Evolutionary conservation across 176 grass and related monocot genomes (phyloP).

Genomic region (Elymus sibiricus): DNA sequence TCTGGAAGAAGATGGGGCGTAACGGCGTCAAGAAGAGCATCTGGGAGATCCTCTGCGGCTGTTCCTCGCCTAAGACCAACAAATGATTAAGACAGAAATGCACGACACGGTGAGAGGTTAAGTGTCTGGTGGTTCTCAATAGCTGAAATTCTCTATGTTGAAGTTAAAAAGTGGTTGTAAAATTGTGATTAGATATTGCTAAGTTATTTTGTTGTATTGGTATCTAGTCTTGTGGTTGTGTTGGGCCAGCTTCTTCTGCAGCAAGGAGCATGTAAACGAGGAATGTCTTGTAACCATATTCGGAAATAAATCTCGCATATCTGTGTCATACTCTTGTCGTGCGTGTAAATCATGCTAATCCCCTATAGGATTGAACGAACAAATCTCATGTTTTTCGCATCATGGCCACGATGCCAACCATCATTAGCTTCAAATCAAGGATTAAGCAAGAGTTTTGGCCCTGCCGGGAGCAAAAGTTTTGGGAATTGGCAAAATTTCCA

Average conservation of each 20-base stretch:
- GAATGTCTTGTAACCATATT: not conserved
- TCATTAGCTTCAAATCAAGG: not conserved
- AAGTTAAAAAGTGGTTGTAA: not conserved
- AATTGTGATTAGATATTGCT: not conserved
- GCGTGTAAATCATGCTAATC: not conserved
- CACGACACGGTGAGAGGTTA: not conserved
- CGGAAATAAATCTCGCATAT: not conserved
- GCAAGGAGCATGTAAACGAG: not conserved
- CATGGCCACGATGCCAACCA: not conserved
- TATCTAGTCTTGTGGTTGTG: not conserved
- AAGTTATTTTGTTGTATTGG: conserved; percentile 19
- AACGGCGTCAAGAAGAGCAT: conserved; percentile 53
- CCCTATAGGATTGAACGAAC: not conserved
- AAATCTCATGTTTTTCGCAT: not conserved
- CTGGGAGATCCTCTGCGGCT: conserved; percentile 34
- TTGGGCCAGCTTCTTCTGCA: not conserved
- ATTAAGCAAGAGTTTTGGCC: not conserved
- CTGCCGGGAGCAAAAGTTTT: too few species aligned
- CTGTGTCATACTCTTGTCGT: not conserved
- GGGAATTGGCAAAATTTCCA: too few species aligned
- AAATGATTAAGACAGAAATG: not conserved
- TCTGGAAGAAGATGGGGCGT: conserved; percentile 22
- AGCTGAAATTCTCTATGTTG: not conserved
- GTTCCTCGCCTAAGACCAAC: not conserved
- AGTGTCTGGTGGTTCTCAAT: not conserved